phyloP scores from a whole-genome alignment of 768 basidiomycete genomes.

The Podaxis sp. region DNA sequence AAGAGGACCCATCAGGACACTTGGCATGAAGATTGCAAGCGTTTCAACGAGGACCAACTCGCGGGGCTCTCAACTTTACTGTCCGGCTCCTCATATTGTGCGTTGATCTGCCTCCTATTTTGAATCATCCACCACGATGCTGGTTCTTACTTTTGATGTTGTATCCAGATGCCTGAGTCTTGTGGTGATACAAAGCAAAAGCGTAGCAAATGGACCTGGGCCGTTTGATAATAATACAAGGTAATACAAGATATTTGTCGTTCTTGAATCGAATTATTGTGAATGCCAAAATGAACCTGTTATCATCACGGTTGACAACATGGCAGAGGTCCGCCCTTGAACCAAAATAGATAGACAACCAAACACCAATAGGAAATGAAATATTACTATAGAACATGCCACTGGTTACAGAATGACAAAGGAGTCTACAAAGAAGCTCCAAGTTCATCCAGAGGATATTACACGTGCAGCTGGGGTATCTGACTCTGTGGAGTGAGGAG shows the following conservation, averaged over 20 bases:
- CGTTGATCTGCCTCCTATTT: constrained; percentile 23
- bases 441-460: constrained; percentile 14
- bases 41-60: constrained; percentile 85
- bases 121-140: background rate
- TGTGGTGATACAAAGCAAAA: background rate
- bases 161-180: background rate
- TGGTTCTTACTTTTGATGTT: background rate
- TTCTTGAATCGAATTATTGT: background rate
- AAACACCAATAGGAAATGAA: background rate
- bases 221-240: background rate
- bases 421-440: constrained; percentile 1
- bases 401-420: constrained; percentile 14
- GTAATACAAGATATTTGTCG: background rate
- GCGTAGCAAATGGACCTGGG: background rate
- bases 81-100: constrained; percentile 84
- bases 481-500: constrained; percentile 35
- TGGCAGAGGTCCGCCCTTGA: background rate
- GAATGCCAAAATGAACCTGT: background rate
- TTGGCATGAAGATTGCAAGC: constrained; percentile 86
- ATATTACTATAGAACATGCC: constrained; percentile 8
- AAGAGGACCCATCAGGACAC: constrained; percentile 86
- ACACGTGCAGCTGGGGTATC: constrained; percentile 44
- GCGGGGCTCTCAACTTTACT: constrained; percentile 79
- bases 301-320: background rate
- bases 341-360: background rate